These are phyloP conservation scores for Lipomyces mesembrius DNA, from an alignment of 805 yeast species.

Conservation along the genomic window DNA sequence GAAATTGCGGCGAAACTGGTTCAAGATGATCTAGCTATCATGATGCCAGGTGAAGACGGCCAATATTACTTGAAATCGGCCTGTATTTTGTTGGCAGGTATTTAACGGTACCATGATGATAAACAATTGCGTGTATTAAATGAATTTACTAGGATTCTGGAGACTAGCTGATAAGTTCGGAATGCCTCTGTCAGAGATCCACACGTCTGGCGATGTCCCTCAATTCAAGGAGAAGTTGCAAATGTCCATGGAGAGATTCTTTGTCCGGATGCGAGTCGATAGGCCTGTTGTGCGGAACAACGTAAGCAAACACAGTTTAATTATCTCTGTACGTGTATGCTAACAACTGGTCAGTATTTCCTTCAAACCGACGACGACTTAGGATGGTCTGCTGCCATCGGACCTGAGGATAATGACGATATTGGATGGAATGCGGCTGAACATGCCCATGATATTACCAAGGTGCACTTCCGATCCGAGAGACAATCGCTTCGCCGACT, in stretches of 20 bases:
- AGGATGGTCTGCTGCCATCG: constrained; percentile 70
- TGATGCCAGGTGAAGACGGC: constrained; percentile 65
- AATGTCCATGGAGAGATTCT: constrained; percentile 69
- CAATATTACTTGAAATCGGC: constrained; percentile 63
- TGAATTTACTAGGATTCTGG: constrained; percentile 54
- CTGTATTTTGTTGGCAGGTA: constrained; percentile 62
- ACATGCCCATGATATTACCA: constrained; percentile 53
- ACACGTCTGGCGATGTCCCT: constrained; percentile 71
- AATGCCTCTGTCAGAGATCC: constrained; percentile 61
- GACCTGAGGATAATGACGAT: constrained; percentile 55
- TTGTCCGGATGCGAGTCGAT: constrained; percentile 59
- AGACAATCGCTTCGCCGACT: constrained; percentile 66
- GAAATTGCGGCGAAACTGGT: constrained; percentile 59
- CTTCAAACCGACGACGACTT: constrained; percentile 65
- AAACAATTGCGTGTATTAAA: neutral
- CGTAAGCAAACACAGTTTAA: constrained; percentile 14
- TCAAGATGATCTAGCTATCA: constrained; percentile 71
- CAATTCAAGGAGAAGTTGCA: constrained; percentile 62
- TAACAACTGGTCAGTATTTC: constrained; percentile 50
- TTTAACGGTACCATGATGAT: constrained; percentile 36
- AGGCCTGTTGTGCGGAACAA: constrained; percentile 66
- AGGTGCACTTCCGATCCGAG: constrained; percentile 64
- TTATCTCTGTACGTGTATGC: neutral
- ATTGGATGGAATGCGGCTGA: constrained; percentile 68
- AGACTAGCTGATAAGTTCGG: constrained; percentile 63